A percentile compares a stretch with the other conserved stretches of the same genome.
These are phyloP conservation scores for Calonectria leucothoes DNA, from an alignment of 2,329 filamentous ascomycete genomes.

Conservation along the genomic window DNA sequence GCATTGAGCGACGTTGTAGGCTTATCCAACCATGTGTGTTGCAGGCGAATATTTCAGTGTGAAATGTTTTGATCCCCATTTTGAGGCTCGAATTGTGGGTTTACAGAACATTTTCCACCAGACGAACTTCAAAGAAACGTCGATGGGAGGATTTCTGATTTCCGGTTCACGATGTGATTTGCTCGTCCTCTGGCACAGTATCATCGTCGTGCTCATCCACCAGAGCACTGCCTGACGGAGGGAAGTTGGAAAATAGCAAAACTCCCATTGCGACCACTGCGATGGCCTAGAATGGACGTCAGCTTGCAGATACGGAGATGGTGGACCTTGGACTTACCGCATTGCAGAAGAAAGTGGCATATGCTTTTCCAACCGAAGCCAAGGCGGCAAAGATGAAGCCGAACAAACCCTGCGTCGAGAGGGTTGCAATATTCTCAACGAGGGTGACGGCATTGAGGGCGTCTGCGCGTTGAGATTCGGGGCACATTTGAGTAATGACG, in stretches of 20 bases:
- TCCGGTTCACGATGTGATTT: background rate
- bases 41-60: background rate
- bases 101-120: background rate
- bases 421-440: constrained; percentile 74
- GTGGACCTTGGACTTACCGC: constrained; percentile 57
- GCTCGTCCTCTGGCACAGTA: background rate
- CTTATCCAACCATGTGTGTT: background rate
- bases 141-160: background rate
- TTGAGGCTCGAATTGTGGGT: too few species aligned
- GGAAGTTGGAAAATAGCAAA: constrained; percentile 56
- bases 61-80: too few species aligned
- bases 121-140: background rate
- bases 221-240: constrained; percentile 50
- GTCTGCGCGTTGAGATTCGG: constrained; percentile 70
- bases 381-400: constrained; percentile 75
- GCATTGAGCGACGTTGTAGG: too few species aligned
- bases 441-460: constrained; percentile 77
- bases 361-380: constrained; percentile 67
- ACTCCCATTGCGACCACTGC: constrained; percentile 58
- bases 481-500: constrained; percentile 78
- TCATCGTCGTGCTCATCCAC: constrained; percentile 41
- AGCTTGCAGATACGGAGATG: background rate
- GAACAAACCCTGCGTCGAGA: constrained; percentile 74
- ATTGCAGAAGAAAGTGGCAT: constrained; percentile 76
- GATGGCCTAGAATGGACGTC: constrained; percentile 55